Evolutionary conservation across 768 basidiomycete species (phyloP), one percentile per base, ranked within the genome.

Genomic region (Agaricus sinodeliciosus): DNA sequence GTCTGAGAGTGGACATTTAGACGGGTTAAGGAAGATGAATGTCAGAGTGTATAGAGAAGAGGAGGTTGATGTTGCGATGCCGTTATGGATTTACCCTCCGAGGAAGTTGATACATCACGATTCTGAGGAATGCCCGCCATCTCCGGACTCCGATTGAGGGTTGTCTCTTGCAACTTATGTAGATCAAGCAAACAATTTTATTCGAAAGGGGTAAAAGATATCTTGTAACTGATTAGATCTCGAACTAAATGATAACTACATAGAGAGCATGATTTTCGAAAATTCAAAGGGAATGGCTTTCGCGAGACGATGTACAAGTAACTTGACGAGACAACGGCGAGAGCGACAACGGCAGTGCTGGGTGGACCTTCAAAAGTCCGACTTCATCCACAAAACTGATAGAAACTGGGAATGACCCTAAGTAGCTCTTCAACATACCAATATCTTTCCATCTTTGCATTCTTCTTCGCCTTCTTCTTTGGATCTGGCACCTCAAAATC

Each of bases 361-460:
- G 47, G 35, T 48, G 47, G 36, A 62, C 51, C 13, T 31, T 15
- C 27, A 18, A 43, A 9, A 35, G 28, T 40, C 22, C 22, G 3
- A 22, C 22, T 1, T 54, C 28, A 54, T 16, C 26, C 52, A 31
- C 41, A 45, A 42, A 42, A 54, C 37, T 66, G 59, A 66, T 73
- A 72, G 51, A 68, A 77, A 48, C 70, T 74, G 0, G 73, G 70
- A 44, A 70, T 57, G 19, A 67, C 63, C 51, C 70, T 58, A n/a
- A 67, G 60, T n/a, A 69, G 37, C 31, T 72, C 71, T 22, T 75
- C 73, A 28, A 73, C 45, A 51, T 77, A 77, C 75, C 75, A 77
- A 47, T 68, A 70, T 42, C 68, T 64, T 27, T 64, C 53, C 54
- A 67, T 69, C 59, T 67, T 67, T 43, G 63, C 58, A 54, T 70